Evolutionary conservation across 2,329 filamentous ascomycete genomes (phyloP), one percentile per base, ranked within the genome.

Genomic region (Mariannaea elegans): DNA sequence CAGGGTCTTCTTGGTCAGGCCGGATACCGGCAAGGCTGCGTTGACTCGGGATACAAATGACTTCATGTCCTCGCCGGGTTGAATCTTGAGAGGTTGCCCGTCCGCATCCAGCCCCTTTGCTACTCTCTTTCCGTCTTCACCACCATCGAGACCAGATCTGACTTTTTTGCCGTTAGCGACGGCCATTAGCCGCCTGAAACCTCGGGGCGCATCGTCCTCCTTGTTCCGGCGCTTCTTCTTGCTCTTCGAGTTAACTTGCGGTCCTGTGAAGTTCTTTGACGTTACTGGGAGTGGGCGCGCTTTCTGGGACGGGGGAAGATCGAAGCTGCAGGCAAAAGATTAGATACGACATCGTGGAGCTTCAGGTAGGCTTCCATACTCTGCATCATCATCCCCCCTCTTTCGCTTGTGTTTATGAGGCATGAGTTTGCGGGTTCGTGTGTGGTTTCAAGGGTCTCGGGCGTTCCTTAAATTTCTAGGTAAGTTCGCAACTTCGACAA

Each of bases 41-140:
- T 98, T 90, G 7, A 99, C 95, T 27, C 94, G 88, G 10, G 89
- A 86, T 7, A 88, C 81, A 73, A 96, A 99, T 51, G 96, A 91
- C 4, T 90, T 87, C 71, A 98, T 80, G 50, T 87, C 87, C 76
- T 99, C 95, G 50, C 93, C 92, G 0, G 94, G 93, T 14, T 87
- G 84, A 64, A 98, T 97, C 46, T 86, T 91, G 0, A 88, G 88
- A 3, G 83, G 53, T 34, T 63, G 46, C 13, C 59, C 71, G 23
- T 81, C 77, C 4, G 68, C 36, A 7, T 69, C 65, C 3, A 65
- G 48, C 13, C 71, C 62, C 3, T 65, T 73, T 5, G 65, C 56
- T 9, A 62, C 55, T 21, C 57, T 60, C 34, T 72, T 72, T n/a
- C 49, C 47, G 4, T 49, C 70, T 45, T 70, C 71, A n/a, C 91